Evolutionary conservation across 768 basidiomycete species (phyloP), one percentile per base, ranked within the genome.

Genomic region (Tephrocybe sp.): DNA sequence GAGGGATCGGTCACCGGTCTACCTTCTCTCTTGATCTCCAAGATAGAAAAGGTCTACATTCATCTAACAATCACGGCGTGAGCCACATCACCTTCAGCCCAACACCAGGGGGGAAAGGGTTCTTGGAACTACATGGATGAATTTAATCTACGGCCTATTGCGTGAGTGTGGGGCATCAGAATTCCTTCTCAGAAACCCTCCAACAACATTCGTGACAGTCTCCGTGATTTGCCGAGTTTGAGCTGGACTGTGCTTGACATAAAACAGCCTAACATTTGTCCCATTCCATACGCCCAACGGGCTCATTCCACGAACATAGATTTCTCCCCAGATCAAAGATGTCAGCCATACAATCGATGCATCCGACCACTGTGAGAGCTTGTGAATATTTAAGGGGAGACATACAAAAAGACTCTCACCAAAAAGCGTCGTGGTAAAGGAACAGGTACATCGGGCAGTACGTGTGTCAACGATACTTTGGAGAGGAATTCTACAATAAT

Each of bases 261-360:
- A 81, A 71, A 97, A 97, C 44, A 97, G 67, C 34, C 89, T 83
- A 23, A 97, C 91, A 42, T 83, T 86, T 12, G 94, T 97, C 16
- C 83, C 80, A 57, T 90, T 91, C 93, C 94, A 97, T 36, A 94
- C 82, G 11, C 89, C 91, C 19, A 93, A 72, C 1, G 88, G 88
- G 1, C 85, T 81, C 82, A 94, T 88, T 4, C 86, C 88, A 40
- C 88, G 85, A 18, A 97, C 88, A 62, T 94, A 99, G 16, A 95
- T 80, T 63, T 94, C 91, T 33, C 97, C 94, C 94, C 95, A 99
- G 18, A 94, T 84, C 45, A 97, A 70, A 1, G 91, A 93, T 3
- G 93, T 90, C 30, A 95, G 75, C 95, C 97, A 97, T 15, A 94
- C 78, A 51, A 88, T 75, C 2, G 92, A 94, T 1, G 91, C 86